Evolutionary conservation across 768 basidiomycete species (phyloP).

Genomic region (Lyophyllum atratum): DNA sequence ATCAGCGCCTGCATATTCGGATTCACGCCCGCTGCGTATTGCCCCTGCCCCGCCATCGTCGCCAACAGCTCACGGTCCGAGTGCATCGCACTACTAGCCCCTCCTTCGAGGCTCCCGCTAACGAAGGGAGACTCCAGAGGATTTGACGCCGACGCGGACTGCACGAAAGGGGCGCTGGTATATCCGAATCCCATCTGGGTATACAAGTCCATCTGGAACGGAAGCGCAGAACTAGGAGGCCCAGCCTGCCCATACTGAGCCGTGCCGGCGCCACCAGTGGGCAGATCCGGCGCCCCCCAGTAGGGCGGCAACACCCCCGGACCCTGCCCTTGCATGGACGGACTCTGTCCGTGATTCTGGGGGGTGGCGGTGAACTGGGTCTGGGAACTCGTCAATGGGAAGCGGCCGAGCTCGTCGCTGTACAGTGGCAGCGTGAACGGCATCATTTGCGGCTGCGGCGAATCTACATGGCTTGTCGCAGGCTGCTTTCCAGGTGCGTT

Average conservation of each 20-base stretch:
- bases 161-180: not conserved
- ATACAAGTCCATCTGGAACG: slow-evolving; percentile 26
- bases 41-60: not conserved
- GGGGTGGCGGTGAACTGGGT: not conserved
- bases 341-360: not conserved
- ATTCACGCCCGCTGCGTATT: not conserved
- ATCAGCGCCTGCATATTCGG: slow-evolving; percentile 23
- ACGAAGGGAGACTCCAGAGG: not conserved
- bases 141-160: not conserved
- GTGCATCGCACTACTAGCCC: not conserved
- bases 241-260: not conserved
- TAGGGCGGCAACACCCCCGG: not conserved
- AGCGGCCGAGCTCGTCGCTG: slow-evolving; percentile 57
- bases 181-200: slow-evolving; percentile 22
- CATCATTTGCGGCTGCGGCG: not conserved
- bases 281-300: not conserved
- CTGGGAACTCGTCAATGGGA: slow-evolving; percentile 46
- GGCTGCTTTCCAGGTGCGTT: not conserved
- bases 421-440: slow-evolving; percentile 52
- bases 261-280: not conserved
- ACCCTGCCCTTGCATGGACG: not conserved
- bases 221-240: slow-evolving; percentile 7
- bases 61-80: not conserved
- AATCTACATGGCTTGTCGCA: not conserved
- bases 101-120: not conserved